A percentile compares a stretch with the other conserved stretches of the same genome.
These are phyloP conservation scores for Talaromyces sp. DNA, from an alignment of 2,329 filamentous ascomycete genomes.

Conservation along the genomic window DNA sequence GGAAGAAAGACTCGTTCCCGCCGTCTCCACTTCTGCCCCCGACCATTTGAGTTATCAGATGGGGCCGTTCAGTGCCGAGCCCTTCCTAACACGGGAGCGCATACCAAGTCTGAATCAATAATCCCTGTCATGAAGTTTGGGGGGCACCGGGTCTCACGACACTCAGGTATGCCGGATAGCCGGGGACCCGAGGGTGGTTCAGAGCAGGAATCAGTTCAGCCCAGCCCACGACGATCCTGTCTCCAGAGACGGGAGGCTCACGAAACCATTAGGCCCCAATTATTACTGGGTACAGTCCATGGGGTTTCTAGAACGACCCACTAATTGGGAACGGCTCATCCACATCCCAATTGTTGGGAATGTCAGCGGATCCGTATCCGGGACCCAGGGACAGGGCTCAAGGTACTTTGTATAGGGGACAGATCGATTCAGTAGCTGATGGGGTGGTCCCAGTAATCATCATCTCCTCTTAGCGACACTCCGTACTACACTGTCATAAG, in stretches of 20 bases:
- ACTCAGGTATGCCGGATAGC: background rate
- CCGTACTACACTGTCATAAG: no score
- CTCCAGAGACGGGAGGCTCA: background rate
- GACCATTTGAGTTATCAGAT: conserved; percentile 20
- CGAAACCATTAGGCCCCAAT: background rate
- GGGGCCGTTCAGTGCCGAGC: conserved; percentile 1
- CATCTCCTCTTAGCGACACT: background rate
- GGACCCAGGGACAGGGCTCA: conserved; percentile 9
- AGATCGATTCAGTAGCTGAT: background rate
- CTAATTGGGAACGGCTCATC: background rate
- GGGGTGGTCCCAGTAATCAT: background rate
- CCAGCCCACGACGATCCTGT: background rate
- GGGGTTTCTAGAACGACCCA: conserved; percentile 13
- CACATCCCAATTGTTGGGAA: no score
- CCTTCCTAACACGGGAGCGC: conserved; percentile 4
- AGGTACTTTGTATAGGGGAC: background rate
- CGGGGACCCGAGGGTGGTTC: background rate
- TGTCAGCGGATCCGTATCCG: no score
- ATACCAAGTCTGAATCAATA: conserved; percentile 2
- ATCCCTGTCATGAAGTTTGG: background rate
- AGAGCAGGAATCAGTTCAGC: background rate
- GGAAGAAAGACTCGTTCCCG: no score
- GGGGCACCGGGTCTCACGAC: background rate
- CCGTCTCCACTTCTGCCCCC: no score
- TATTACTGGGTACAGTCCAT: background rate